Base-by-base conservation (phyloP, 2,329 filamentous ascomycete genomes). In the Lachnellula subtilissima region DNA sequence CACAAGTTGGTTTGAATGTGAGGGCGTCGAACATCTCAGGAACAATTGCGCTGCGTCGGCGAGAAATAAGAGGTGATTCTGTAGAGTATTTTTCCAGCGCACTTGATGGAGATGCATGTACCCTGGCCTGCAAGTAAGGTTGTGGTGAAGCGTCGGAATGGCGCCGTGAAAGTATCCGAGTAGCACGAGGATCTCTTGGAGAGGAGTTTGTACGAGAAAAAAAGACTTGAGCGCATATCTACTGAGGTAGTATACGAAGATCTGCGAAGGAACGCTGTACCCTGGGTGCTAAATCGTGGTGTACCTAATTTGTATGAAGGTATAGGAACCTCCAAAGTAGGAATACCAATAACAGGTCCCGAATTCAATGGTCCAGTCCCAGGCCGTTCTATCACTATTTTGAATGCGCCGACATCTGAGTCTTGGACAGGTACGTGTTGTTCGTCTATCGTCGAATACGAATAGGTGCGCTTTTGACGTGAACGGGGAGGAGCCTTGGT, bases 271-370 rank as follows among this genome's bases (percentile, higher is more conserved):
- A 90, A 81, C 2, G 89, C 85, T 2, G 87, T 91, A 11, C 91
- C 91, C 64, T 82, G 81, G 52, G 82, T 75, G 61, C 87, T 93
- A 71, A 96, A 96, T 56, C 85, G 83, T 17, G 91, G 90, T 1
- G 87, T 88, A 12, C 91, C 92, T 55, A 97, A 76, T 62, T 86
- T 86, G 78, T 92, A 95, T 55, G 89, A 87, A 37, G 92, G 91
- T 50, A 96, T 96, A 22, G 85, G 79, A 45, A 93, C 81, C 63
- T 91, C 83, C 50, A 95, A 76, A 37, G 84, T 74, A 12, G 83
- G 84, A 40, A 76, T 69, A n/a, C 73, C 72, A 42, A 69, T 61
- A 62, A 67, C 57, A 3, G 50, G 36, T 15, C 77, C 73, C 59
- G 83, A 78, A 5, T 84, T 87, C 67, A 80, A 87, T 25, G 85